These are phyloP conservation scores for Quercus robur DNA, from an alignment of 306 rosid genomes.

Conservation along the genomic window DNA sequence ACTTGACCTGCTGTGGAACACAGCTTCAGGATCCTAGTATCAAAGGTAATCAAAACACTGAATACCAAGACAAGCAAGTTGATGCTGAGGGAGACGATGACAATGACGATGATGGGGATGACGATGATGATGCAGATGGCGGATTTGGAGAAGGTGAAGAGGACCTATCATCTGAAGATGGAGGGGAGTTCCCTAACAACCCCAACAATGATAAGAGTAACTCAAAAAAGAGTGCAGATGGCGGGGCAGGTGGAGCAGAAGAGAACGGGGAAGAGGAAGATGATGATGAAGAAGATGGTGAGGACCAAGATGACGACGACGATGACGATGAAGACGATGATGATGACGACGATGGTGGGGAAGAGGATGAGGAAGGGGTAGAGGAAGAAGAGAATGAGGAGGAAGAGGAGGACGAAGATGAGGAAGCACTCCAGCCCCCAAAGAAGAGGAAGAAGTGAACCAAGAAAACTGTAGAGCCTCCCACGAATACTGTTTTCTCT, in stretches of 20 bases:
- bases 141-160: slow-evolving; percentile 73
- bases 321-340: slow-evolving; percentile 31
- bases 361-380: slow-evolving; percentile 48
- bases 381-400: slow-evolving; percentile 53
- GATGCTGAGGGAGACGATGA: slow-evolving; percentile 67
- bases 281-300: slow-evolving; percentile 44
- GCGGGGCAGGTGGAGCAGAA: slow-evolving; percentile 63
- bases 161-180: slow-evolving; percentile 81
- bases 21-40: slow-evolving; percentile 44
- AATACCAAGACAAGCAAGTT: slow-evolving; percentile 36
- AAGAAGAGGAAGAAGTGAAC: slow-evolving; percentile 90
- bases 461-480: slow-evolving; percentile 24
- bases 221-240: slow-evolving; percentile 65
- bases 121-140: slow-evolving; percentile 53
- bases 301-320: slow-evolving; percentile 32
- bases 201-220: slow-evolving; percentile 56
- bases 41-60: slow-evolving; percentile 36
- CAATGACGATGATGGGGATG: slow-evolving; percentile 50
- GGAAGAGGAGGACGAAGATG: slow-evolving; percentile 65
- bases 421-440: slow-evolving; percentile 93
- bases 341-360: slow-evolving; percentile 42
- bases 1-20: slow-evolving; percentile 4
- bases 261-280: slow-evolving; percentile 65
- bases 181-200: slow-evolving; percentile 53
- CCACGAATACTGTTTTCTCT: slow-evolving; percentile 27